Conservation (phyloP, 164 flowering plant genomes). For the Houttuynia cordata region DNA sequence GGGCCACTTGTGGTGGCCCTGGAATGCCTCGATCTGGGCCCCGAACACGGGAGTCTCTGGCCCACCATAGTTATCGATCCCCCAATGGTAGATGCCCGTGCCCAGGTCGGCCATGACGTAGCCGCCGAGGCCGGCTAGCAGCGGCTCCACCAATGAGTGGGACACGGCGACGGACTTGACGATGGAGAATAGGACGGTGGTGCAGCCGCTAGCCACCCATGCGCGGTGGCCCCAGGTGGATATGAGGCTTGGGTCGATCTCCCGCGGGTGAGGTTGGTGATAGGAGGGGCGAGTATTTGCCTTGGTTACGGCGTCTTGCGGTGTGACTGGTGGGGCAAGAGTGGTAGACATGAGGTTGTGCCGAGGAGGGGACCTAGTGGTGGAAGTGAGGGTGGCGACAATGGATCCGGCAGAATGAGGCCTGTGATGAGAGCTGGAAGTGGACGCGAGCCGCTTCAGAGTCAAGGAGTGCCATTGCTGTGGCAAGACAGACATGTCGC, state of each 20-base stretch:
- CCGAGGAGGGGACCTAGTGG: no score
- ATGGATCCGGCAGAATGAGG: no score
- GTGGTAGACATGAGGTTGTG: no score
- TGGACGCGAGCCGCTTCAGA: no score
- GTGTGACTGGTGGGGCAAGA: no score
- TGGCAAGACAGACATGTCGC: no score
- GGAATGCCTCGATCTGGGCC: no score
- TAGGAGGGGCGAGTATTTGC: no score
- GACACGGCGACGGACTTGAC: constrained; percentile 27
- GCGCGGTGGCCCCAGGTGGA: constrained; percentile 84
- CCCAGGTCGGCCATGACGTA: constrained; percentile 72
- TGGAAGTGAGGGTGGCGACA: no score
- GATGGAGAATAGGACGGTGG: constrained; percentile 39
- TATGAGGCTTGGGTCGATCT: constrained; percentile 25
- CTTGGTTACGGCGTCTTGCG: no score
- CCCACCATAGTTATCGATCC: constrained; percentile 74
- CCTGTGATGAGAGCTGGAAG: no score
- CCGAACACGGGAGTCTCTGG: constrained; percentile 64
- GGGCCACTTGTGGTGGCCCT: constrained; percentile 74
- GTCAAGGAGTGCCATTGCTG: no score
- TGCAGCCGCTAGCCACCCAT: constrained; percentile 71
- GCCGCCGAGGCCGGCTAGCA: constrained; percentile 46
- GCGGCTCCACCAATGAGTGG: constrained; percentile 33
- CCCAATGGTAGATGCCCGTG: constrained; percentile 92
- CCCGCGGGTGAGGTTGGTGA: constrained; percentile 1